These are phyloP conservation scores for Talaromyces sp. DNA, from an alignment of 2,329 filamentous ascomycete species.

Conservation along the genomic window DNA sequence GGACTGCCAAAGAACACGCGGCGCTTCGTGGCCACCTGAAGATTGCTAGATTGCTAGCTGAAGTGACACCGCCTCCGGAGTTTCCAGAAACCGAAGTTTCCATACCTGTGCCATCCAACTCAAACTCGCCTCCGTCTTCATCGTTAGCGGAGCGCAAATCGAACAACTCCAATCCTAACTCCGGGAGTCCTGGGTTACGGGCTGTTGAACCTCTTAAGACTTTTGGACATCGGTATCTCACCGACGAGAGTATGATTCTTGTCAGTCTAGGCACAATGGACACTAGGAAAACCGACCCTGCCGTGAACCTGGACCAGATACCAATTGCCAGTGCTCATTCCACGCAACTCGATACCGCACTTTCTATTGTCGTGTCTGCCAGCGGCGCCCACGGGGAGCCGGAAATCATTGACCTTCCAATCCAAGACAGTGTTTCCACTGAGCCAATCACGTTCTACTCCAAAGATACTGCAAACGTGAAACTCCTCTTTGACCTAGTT, in stretches of 20 bases:
- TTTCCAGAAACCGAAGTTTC: conserved; percentile 28
- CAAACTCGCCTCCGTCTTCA: conserved; percentile 30
- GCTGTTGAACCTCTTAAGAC: conserved; percentile 73
- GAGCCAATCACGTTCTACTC: conserved; percentile 90
- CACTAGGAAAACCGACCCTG: conserved; percentile 71
- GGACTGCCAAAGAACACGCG: conserved; percentile 91
- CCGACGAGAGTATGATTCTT: conserved; percentile 79
- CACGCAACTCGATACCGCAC: conserved; percentile 87
- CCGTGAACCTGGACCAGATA: conserved; percentile 83
- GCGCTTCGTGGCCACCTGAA: conserved; percentile 80
- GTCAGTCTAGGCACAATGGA: conserved; percentile 96
- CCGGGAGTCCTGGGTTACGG: not conserved
- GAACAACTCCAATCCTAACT: conserved; percentile 39
- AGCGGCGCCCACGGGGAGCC: conserved; percentile 80
- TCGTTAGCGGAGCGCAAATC: conserved; percentile 41
- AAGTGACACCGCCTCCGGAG: conserved; percentile 46
- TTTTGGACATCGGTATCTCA: conserved; percentile 93
- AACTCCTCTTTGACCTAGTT: conserved; percentile 88
- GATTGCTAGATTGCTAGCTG: conserved; percentile 66
- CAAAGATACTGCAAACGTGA: conserved; percentile 71
- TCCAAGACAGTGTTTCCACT: conserved; percentile 89
- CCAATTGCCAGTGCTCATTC: conserved; percentile 82
- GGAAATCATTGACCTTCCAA: conserved; percentile 83
- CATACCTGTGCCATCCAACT: conserved; percentile 27
- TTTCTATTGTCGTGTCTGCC: conserved; percentile 87